Conservation (phyloP, 2,329 filamentous ascomycete genomes). For the Daldinia sp. region DNA sequence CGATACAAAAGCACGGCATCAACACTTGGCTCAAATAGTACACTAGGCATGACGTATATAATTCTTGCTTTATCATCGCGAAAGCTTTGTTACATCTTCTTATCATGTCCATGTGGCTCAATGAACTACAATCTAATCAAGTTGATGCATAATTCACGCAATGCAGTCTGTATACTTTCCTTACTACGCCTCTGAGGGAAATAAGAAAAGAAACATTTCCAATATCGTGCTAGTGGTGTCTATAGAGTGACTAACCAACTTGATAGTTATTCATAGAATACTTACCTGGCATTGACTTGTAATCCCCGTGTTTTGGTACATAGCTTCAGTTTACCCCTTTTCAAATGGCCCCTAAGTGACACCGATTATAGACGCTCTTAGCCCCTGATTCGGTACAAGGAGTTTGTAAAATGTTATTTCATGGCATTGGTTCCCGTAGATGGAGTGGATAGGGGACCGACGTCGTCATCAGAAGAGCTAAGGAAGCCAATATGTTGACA, state of each 20-base stretch:
- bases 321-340: background rate
- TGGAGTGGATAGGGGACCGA: no score
- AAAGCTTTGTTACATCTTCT: background rate
- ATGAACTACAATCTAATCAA: background rate
- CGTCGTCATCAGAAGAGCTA: background rate
- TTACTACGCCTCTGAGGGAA: background rate
- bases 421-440: background rate
- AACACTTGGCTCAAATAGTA: constrained; percentile 9
- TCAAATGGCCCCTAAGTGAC: background rate
- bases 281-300: background rate
- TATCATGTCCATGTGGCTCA: background rate
- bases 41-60: background rate
- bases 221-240: background rate
- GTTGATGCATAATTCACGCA: background rate
- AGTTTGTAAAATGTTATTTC: background rate
- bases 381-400: background rate
- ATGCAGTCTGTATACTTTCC: background rate
- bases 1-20: constrained; percentile 4
- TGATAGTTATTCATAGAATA: background rate
- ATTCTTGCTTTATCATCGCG: background rate
- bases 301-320: background rate
- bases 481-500: background rate
- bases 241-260: background rate
- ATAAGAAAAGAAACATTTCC: background rate
- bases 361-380: background rate